phyloP scores from a whole-genome alignment of 345 rosid genomes.

The Dimocarpus longan region DNA sequence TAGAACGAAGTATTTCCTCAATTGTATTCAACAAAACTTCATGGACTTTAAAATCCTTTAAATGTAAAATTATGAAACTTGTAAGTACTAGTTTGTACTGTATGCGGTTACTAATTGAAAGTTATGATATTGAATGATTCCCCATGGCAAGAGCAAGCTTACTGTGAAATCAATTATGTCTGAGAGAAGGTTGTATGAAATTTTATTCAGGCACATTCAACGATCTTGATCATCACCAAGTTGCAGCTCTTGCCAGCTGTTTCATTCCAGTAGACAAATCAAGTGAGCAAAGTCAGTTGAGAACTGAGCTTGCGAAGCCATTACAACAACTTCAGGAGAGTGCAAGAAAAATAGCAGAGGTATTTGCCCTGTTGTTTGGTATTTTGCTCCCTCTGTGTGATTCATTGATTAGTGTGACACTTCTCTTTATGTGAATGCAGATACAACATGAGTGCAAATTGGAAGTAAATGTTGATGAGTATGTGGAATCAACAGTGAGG shows the following conservation, averaged over 20 bases:
- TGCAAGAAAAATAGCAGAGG: constrained; percentile 98
- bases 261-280: constrained; percentile 98
- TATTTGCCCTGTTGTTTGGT: constrained; percentile 20
- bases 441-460: constrained; percentile 97
- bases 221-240: constrained; percentile 95
- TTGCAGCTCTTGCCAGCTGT: constrained; percentile 98
- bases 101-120: not conserved
- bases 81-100: not conserved
- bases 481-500: constrained; percentile 93
- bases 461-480: constrained; percentile 86
- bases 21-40: not conserved
- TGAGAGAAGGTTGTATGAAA: constrained; percentile 16
- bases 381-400: not conserved
- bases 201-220: constrained; percentile 81
- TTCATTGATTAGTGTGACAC: not conserved
- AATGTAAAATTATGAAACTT: not conserved
- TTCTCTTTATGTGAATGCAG: constrained; percentile 41
- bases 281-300: constrained; percentile 77
- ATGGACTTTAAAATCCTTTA: not conserved
- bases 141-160: not conserved
- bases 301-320: constrained; percentile 87
- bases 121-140: not conserved
- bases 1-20: not conserved
- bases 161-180: not conserved
- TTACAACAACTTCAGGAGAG: constrained; percentile 96